phyloP scores from a whole-genome alignment of 805 yeast species.

The Kregervanrija pseudodelftensis region DNA sequence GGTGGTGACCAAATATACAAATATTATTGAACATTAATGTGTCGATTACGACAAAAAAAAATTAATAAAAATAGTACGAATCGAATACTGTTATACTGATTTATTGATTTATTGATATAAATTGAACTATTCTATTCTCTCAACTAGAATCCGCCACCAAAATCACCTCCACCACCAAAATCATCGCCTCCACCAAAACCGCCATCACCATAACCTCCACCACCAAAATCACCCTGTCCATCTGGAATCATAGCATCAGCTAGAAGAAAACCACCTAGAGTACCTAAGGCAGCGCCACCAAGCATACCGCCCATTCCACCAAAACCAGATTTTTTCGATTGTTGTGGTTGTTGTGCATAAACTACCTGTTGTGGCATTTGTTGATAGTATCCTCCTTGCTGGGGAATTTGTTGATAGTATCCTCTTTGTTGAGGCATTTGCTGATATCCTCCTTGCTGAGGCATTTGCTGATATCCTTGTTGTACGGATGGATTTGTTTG shows the following conservation, averaged over 20 bases:
- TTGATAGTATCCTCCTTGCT: constrained; percentile 7
- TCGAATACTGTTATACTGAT: no score
- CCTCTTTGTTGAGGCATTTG: constrained; percentile 6
- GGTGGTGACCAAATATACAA: no score
- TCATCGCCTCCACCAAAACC: constrained; percentile 10
- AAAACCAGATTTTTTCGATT: constrained; percentile 10
- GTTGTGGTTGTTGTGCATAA: constrained; percentile 9
- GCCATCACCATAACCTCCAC: constrained; percentile 9
- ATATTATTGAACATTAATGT: no score
- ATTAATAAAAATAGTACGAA: no score
- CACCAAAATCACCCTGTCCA: constrained; percentile 10
- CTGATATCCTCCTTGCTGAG: constrained; percentile 7
- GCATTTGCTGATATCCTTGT: neutral
- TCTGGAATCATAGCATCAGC: constrained; percentile 13
- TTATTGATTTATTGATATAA: no score
- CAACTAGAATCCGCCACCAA: constrained; percentile 7
- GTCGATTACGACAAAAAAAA: no score
- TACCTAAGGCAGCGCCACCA: constrained; percentile 30
- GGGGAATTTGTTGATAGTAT: neutral
- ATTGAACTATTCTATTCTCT: neutral
- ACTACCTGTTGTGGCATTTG: constrained; percentile 8
- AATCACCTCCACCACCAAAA: constrained; percentile 18
- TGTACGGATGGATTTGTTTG: neutral
- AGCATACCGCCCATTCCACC: constrained; percentile 23
- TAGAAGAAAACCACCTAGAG: constrained; percentile 24